Conservation (phyloP, 257 asterid genomes). For the Lycium barbarum region DNA sequence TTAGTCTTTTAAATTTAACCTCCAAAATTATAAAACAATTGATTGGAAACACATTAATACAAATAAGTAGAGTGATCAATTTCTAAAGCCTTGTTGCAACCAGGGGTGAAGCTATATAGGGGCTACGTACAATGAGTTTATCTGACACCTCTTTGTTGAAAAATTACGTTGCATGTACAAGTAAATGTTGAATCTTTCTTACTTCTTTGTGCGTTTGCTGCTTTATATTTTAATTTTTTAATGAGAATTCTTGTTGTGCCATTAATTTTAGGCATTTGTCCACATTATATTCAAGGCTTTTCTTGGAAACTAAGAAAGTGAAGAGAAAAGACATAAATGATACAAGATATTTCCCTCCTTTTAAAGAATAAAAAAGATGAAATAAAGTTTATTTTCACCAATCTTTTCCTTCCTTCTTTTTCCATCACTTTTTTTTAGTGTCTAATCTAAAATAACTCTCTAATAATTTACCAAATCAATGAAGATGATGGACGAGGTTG, state of each 20-base stretch:
- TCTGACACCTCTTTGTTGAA: too few species aligned
- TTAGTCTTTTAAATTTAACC: not conserved
- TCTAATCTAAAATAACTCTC: not conserved
- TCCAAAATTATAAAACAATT: not conserved
- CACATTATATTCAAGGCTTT: not conserved
- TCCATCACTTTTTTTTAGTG: not conserved
- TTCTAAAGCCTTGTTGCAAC: too few species aligned
- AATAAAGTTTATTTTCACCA: not conserved
- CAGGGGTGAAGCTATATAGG: too few species aligned
- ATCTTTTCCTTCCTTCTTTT: not conserved
- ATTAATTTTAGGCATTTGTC: not conserved
- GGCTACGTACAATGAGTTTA: too few species aligned
- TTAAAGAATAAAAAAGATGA: too few species aligned
- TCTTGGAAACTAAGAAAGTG: not conserved
- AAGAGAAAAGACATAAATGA: not conserved
- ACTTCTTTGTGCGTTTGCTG: not conserved
- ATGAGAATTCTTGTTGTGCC: too few species aligned
- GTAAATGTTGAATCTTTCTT: too few species aligned
- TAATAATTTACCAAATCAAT: not conserved
- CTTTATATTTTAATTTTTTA: too few species aligned
- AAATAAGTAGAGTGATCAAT: not conserved
- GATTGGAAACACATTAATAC: not conserved
- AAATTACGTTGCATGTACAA: too few species aligned
- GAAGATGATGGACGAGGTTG: not conserved
- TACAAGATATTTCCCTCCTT: not conserved